These are phyloP conservation scores for Candida pseudocylindracea DNA, from an alignment of 1,139 yeast species.

Conservation along the genomic window DNA sequence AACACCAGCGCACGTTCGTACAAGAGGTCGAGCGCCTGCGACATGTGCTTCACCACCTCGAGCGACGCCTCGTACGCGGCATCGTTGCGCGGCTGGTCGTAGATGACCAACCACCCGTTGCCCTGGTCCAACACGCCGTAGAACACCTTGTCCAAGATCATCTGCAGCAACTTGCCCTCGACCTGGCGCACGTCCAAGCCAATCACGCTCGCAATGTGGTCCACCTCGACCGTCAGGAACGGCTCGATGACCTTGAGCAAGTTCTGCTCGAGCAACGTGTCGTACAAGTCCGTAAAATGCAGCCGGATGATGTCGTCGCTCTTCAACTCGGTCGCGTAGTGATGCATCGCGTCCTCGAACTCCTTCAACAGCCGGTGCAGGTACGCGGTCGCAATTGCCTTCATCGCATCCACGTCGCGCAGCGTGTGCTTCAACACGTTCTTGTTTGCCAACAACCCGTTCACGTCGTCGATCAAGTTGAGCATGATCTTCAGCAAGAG, in stretches of 20 bases:
- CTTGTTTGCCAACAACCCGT: slow-evolving; percentile 53
- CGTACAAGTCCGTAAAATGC: slow-evolving; percentile 84
- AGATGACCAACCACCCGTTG: slow-evolving; percentile 88
- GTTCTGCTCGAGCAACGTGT: slow-evolving; percentile 80
- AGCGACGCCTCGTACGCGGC: slow-evolving; percentile 78
- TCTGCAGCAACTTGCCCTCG: slow-evolving; percentile 86
- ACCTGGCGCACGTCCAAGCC: slow-evolving; percentile 79
- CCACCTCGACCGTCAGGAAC: slow-evolving; percentile 79
- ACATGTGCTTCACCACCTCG: slow-evolving; percentile 71
- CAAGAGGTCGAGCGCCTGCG: slow-evolving; percentile 71
- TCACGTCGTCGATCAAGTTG: slow-evolving; percentile 70
- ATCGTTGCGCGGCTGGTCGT: slow-evolving; percentile 76
- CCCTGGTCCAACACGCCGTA: slow-evolving; percentile 97
- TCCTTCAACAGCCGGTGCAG: slow-evolving; percentile 78
- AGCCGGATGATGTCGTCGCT: slow-evolving; percentile 78
- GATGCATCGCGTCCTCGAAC: slow-evolving; percentile 58
- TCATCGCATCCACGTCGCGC: slow-evolving; percentile 70
- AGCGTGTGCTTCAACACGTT: slow-evolving; percentile 66
- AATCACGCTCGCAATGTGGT: slow-evolving; percentile 70
- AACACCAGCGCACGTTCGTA: slow-evolving; percentile 83
- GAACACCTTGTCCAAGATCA: slow-evolving; percentile 87
- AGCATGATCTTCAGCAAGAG: slow-evolving; percentile 84
- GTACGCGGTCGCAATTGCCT: slow-evolving; percentile 77
- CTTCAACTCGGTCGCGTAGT: slow-evolving; percentile 56
- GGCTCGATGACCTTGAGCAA: slow-evolving; percentile 90